Evolutionary conservation across 2,329 filamentous ascomycete species (phyloP).

Genomic region (Elsinoe necatrix): DNA sequence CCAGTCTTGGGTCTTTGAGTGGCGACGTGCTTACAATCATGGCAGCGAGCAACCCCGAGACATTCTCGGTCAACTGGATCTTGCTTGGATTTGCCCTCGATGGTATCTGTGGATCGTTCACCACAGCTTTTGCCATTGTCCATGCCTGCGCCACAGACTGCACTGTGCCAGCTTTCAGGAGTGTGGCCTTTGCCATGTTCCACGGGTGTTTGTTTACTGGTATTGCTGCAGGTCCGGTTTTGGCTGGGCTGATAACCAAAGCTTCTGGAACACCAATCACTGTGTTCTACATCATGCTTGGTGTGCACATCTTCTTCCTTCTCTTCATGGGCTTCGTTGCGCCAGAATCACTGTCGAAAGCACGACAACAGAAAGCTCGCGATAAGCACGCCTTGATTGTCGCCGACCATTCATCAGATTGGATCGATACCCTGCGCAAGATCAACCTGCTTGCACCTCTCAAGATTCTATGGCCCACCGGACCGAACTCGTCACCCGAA

Average conservation of each 20-base stretch:
- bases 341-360: conserved; percentile 75
- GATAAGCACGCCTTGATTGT: conserved; percentile 51
- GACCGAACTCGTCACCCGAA: conserved; percentile 49
- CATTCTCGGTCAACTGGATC: conserved; percentile 68
- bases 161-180: conserved; percentile 68
- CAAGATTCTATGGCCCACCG: conserved; percentile 65
- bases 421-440: conserved; percentile 37
- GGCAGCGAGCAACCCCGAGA: conserved; percentile 64
- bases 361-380: conserved; percentile 60
- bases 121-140: conserved; percentile 65
- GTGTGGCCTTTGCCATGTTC: conserved; percentile 79
- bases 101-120: conserved; percentile 82
- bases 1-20: conserved; percentile 64
- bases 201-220: conserved; percentile 83
- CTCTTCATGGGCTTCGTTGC: conserved; percentile 61
- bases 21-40: conserved; percentile 71
- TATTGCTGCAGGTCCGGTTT: conserved; percentile 75
- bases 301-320: conserved; percentile 65
- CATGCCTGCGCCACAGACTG: conserved; percentile 89
- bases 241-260: conserved; percentile 72
- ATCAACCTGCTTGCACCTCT: conserved; percentile 69
- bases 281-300: conserved; percentile 77
- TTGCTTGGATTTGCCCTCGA: conserved; percentile 70
- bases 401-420: conserved; percentile 31
- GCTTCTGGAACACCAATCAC: conserved; percentile 64